phyloP scores from a whole-genome alignment of 371 early-diverging fungal genomes.

The Lichtheimia corymbifera region DNA sequence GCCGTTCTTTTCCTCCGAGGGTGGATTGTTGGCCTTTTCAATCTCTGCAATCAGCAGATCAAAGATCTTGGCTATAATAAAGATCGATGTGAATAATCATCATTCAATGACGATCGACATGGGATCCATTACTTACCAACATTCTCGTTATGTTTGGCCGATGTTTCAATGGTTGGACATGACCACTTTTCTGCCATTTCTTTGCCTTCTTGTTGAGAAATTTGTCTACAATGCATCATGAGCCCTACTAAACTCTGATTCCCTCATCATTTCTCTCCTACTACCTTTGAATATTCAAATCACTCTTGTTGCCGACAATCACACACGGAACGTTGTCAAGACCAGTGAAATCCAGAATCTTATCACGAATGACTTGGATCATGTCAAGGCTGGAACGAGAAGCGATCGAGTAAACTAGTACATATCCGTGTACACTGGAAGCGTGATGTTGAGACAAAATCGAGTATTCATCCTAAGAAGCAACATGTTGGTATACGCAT shows the following conservation, averaged over 20 bases:
- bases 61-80: slow-evolving; percentile 59
- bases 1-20: slow-evolving; percentile 56
- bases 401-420: slow-evolving; percentile 90
- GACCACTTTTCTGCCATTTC: slow-evolving; percentile 78
- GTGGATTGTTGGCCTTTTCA: slow-evolving; percentile 65
- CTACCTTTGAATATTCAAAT: slow-evolving; percentile 74
- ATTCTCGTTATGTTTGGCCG: slow-evolving; percentile 90
- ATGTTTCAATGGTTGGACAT: slow-evolving; percentile 86
- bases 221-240: slow-evolving; percentile 53
- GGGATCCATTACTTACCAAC: slow-evolving; percentile 59
- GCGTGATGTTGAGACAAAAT: slow-evolving; percentile 89
- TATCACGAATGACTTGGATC: slow-evolving; percentile 87
- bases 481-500: no score
- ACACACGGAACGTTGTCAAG: slow-evolving; percentile 87
- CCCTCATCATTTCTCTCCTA: neutral
- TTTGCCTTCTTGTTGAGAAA: slow-evolving; percentile 77
- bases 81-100: neutral
- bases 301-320: slow-evolving; percentile 95
- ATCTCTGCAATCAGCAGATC: slow-evolving; percentile 69
- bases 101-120: neutral
- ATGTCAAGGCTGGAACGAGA: slow-evolving; percentile 87
- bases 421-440: slow-evolving; percentile 91
- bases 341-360: slow-evolving; percentile 92
- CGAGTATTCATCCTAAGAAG: slow-evolving; percentile 86
- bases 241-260: neutral